These are phyloP conservation scores for Alternaria novae-zelandiae DNA, from an alignment of 2,329 filamentous ascomycete genomes.

Conservation along the genomic window DNA sequence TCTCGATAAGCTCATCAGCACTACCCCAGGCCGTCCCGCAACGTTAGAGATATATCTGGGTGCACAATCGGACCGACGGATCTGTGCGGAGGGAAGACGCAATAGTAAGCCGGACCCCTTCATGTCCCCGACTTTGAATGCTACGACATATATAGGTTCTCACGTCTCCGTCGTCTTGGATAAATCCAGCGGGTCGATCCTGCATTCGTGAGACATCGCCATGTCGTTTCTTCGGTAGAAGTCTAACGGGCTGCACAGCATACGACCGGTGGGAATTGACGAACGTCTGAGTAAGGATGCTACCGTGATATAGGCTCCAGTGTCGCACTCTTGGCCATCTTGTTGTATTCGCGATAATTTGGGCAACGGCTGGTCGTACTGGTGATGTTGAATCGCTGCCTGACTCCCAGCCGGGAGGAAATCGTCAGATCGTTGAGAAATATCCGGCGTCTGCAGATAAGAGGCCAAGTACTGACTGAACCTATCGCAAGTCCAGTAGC, in stretches of 20 bases:
- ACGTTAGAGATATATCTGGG: background rate
- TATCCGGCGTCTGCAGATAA: background rate
- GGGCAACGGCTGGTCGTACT: background rate
- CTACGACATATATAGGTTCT: background rate
- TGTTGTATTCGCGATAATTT: background rate
- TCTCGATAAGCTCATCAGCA: background rate
- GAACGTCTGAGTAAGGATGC: background rate
- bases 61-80: background rate
- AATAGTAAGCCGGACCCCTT: background rate
- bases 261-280: background rate
- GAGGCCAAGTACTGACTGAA: background rate
- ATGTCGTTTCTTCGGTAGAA: background rate
- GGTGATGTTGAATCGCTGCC: background rate
- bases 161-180: background rate
- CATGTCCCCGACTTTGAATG: background rate
- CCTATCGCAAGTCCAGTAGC: background rate
- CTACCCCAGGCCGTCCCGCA: background rate
- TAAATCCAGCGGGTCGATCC: fast-evolving
- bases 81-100: background rate
- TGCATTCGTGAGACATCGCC: background rate
- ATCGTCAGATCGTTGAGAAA: background rate
- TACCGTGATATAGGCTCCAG: background rate
- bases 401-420: background rate
- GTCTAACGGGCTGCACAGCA: background rate
- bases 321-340: background rate